These are phyloP conservation scores for Discostella stelligeroides DNA, from an alignment of 108 stramenopile species.

Conservation along the genomic window DNA sequence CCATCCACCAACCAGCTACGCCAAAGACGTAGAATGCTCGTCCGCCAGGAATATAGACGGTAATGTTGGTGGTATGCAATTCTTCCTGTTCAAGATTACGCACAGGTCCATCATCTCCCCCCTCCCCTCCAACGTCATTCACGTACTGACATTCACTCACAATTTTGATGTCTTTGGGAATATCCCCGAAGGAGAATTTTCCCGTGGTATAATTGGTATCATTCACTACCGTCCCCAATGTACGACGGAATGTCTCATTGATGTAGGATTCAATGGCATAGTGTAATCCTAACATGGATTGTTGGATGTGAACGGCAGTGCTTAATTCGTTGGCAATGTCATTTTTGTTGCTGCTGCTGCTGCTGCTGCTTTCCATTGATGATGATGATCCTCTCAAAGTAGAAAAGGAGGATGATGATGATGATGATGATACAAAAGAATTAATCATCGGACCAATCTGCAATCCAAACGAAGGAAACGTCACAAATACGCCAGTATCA, in stretches of 20 bases:
- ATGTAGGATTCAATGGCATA: not conserved
- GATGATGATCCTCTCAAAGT: too few relatives aligned
- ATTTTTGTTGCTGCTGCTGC: not conserved
- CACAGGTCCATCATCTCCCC: not conserved
- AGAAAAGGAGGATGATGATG: too few relatives aligned
- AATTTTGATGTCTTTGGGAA: not conserved
- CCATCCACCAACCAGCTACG: not conserved
- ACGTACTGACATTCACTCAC: not conserved
- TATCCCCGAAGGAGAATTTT: not conserved
- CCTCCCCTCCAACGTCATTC: too few relatives aligned
- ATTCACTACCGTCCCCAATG: not conserved
- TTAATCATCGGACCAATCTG: not conserved
- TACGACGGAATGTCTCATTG: not conserved
- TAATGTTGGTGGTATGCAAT: not conserved
- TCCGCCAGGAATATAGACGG: not conserved
- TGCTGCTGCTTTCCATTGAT: too few relatives aligned
- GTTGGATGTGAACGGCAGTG: not conserved
- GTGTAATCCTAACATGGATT: not conserved
- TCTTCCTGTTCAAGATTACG: not conserved
- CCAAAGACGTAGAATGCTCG: slow-evolving; percentile 2
- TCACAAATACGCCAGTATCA: not conserved
- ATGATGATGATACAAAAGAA: not conserved
- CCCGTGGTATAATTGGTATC: not conserved
- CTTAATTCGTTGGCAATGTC: not conserved
- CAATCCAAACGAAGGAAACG: not conserved